Base-by-base conservation (phyloP, 2,329 filamentous ascomycete species). In the Ophiostoma pallidulum region DNA sequence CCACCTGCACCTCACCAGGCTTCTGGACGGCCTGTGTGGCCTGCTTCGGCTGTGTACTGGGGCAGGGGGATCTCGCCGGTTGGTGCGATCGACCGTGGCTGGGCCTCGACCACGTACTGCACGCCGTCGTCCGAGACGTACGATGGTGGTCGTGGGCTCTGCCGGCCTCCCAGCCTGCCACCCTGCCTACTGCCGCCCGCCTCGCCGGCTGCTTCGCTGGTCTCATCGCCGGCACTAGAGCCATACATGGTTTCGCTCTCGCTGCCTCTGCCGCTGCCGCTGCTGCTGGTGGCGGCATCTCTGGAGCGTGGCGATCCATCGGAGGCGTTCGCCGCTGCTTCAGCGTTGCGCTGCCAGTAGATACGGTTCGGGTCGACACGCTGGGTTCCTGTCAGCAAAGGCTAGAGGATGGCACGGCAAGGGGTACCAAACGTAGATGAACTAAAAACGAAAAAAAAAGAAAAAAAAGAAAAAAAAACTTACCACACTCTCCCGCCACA, bases 401-500 rank as follows among this genome's bases (percentile, higher is more conserved):
- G n/a, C n/a, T n/a, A n/a, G n/a, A n/a, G n/a, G n/a, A n/a, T n/a
- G n/a, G n/a, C n/a, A n/a, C n/a, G n/a, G n/a, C n/a, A n/a, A n/a
- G n/a, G n/a, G n/a, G n/a, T n/a, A n/a, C n/a, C n/a, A n/a, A n/a
- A n/a, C n/a, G n/a, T n/a, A n/a, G n/a, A n/a, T n/a, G n/a, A n/a
- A n/a, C n/a, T n/a, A n/a, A n/a, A n/a, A n/a, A n/a, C n/a, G n/a
- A n/a, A n/a, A 5, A 29, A 19, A 29, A 9, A 47, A 18, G 20
- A 22, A 5, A 12, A 14, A 14, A 4, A 41, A 14, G 20, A 19
- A 37, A 8, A 16, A 16, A 26, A n/a, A 26, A 79, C 82, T 64
- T 74, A 86, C 82, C 64, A 92, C 86, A 58, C 84, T 91, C 62
- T 82, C 81, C 45, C 87, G 74, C 86, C 87, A 94, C 1, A 88